phyloP scores from a whole-genome alignment of 768 basidiomycete genomes.

The Cubamyces sp. region DNA sequence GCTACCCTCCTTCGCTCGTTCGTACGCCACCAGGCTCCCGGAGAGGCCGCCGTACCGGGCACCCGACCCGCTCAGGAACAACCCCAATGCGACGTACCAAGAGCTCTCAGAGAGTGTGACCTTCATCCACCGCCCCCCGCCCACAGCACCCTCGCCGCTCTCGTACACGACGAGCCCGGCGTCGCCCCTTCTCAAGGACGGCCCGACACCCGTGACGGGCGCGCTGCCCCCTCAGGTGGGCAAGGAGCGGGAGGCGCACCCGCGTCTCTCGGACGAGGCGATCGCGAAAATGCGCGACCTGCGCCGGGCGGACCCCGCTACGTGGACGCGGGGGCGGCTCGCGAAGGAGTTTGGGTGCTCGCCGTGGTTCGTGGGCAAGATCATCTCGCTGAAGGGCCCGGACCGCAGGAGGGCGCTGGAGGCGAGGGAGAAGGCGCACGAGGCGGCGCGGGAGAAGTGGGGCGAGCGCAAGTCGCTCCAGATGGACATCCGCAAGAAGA shows the following conservation, averaged over 20 bases:
- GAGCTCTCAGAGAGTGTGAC: constrained; percentile 50
- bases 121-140: constrained; percentile 86
- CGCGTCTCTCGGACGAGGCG: constrained; percentile 53
- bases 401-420: constrained; percentile 48
- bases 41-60: constrained; percentile 34
- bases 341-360: constrained; percentile 80
- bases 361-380: constrained; percentile 62
- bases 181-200: constrained; percentile 67
- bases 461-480: constrained; percentile 68
- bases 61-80: constrained; percentile 38
- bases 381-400: constrained; percentile 63
- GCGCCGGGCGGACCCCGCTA: constrained; percentile 56
- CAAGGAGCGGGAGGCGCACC: constrained; percentile 27
- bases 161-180: constrained; percentile 71
- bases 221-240: constrained; percentile 34
- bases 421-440: constrained; percentile 52
- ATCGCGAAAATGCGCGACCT: constrained; percentile 62
- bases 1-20: constrained; percentile 20
- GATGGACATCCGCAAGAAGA: constrained; percentile 66
- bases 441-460: constrained; percentile 58
- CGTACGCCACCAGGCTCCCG: constrained; percentile 36
- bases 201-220: constrained; percentile 25
- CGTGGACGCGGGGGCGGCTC: constrained; percentile 66
- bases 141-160: constrained; percentile 70
- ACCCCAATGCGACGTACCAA: constrained; percentile 30